Percentiles rank a stretch among this genome's conserved stretches.
These are phyloP conservation scores for Sisymbrium altissimum DNA, from an alignment of 345 rosid genomes.

Conservation along the genomic window DNA sequence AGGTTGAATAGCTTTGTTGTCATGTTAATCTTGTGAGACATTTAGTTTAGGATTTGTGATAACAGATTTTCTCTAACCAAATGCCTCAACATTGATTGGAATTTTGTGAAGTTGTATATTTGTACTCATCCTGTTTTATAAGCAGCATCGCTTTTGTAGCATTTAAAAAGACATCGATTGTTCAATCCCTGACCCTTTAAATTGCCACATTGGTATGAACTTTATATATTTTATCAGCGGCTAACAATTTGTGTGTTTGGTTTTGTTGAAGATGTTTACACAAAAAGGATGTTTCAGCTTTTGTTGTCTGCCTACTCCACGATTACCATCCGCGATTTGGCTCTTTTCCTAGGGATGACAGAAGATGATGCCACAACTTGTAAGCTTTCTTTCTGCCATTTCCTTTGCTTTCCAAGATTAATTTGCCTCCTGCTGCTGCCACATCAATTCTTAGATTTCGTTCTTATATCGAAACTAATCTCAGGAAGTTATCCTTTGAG, in stretches of 20 bases:
- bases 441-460: not conserved
- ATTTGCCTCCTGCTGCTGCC: not conserved
- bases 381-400: slow-evolving; percentile 41
- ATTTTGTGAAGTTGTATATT: not conserved
- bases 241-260: not conserved
- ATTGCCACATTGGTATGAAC: not conserved
- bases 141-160: not conserved
- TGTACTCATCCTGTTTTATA: not conserved
- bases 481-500: not conserved
- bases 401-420: slow-evolving; percentile 34
- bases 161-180: not conserved
- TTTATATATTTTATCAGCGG: not conserved
- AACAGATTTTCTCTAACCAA: not conserved
- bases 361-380: slow-evolving; percentile 75
- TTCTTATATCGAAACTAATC: not conserved
- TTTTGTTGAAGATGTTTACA: slow-evolving; percentile 64
- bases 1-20: not conserved
- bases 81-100: not conserved
- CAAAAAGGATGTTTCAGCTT: slow-evolving; percentile 72
- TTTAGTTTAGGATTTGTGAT: not conserved
- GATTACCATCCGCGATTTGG: slow-evolving; percentile 62
- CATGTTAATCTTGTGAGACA: not conserved
- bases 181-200: not conserved
- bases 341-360: slow-evolving; percentile 80
- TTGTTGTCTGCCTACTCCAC: slow-evolving; percentile 84